Conservation (phyloP, 2,329 filamentous ascomycete species). For the Dendrostoma leiphaemia region DNA sequence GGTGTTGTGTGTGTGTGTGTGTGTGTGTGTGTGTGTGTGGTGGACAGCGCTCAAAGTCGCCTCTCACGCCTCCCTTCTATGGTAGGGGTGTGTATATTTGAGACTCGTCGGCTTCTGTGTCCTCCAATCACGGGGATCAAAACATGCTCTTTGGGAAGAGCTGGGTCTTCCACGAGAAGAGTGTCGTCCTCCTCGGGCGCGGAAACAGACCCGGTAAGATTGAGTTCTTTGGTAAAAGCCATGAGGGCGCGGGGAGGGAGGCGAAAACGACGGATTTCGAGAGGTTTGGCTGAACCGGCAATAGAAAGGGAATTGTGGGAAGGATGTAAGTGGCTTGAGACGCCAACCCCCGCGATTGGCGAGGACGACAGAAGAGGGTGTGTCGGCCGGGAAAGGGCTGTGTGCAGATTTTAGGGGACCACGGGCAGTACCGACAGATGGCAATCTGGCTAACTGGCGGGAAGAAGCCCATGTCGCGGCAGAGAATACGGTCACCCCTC, state of each 20-base stretch:
- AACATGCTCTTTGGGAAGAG: background rate
- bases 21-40: no score
- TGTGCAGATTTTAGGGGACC: background rate
- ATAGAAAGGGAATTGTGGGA: background rate
- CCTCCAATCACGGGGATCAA: background rate
- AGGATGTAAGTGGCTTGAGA: background rate
- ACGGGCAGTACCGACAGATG: background rate
- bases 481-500: background rate
- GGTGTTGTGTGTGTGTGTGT: no score
- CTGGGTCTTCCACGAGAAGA: background rate
- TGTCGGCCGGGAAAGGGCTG: background rate
- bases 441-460: background rate
- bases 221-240: background rate
- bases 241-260: background rate
- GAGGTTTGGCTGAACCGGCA: conserved; percentile 1
- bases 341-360: background rate
- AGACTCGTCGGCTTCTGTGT: background rate
- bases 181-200: background rate
- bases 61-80: background rate
- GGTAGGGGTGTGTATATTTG: background rate
- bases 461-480: background rate
- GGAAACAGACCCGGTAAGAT: background rate
- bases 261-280: background rate
- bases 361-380: background rate
- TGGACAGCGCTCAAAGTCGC: background rate